Conservation (phyloP, 495 filamentous ascomycete species). For the Penicillium egyptiacum region DNA sequence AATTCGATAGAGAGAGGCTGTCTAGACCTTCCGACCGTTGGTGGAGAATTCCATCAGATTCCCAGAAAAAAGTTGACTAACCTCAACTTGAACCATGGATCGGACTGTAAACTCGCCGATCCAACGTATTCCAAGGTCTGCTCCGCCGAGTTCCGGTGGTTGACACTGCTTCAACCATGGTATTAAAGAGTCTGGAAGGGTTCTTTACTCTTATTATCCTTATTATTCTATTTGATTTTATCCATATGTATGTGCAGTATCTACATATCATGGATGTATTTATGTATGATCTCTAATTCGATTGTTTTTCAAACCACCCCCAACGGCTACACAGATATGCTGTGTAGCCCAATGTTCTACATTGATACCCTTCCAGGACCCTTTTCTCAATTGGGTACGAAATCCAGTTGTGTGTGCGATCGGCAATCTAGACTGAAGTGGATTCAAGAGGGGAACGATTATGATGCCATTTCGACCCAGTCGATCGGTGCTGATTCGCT, state of each 20-base stretch:
- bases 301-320: slow-evolving; percentile 8
- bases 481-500: slow-evolving; percentile 1
- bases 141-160: slow-evolving; percentile 30
- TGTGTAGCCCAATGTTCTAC: slow-evolving; percentile 10
- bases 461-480: slow-evolving; percentile 23
- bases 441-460: slow-evolving; percentile 11
- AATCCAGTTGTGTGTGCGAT: slow-evolving; percentile 14
- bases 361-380: neutral
- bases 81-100: neutral
- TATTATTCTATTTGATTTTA: neutral
- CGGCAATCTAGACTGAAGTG: slow-evolving; percentile 28
- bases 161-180: slow-evolving; percentile 16
- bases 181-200: neutral
- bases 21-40: slow-evolving; percentile 4
- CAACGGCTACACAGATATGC: slow-evolving; percentile 20
- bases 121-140: neutral
- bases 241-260: neutral
- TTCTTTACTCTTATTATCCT: neutral
- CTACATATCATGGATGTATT: too few relatives aligned
- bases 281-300: neutral
- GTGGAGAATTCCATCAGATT: slow-evolving; percentile 1
- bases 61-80: neutral
- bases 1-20: neutral
- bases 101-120: neutral
- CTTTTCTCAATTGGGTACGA: neutral